These are phyloP conservation scores for Arthroderma sp. DNA, from an alignment of 2,329 filamentous ascomycete species.

Conservation along the genomic window DNA sequence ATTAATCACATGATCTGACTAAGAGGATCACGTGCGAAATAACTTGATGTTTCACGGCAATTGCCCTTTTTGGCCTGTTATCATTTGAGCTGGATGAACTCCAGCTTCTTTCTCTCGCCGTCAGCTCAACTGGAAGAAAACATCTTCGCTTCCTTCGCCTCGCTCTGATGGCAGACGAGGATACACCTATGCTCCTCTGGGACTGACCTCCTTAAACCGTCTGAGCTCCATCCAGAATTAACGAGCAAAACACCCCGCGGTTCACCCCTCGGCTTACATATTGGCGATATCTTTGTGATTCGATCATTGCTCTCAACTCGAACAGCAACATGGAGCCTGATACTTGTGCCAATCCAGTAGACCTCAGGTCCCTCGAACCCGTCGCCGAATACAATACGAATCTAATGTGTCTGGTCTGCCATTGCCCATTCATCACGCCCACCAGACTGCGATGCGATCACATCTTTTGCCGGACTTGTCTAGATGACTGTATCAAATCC, in stretches of 20 bases:
- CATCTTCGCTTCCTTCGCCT: background rate
- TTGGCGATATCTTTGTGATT: background rate
- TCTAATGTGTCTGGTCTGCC: conserved; percentile 53
- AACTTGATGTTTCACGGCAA: no score
- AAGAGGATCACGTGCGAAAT: background rate
- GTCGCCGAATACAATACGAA: conserved; percentile 46
- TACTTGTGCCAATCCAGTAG: conserved; percentile 25
- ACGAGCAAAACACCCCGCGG: background rate
- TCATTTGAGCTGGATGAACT: no score
- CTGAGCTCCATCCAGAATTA: background rate
- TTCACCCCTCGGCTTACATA: background rate
- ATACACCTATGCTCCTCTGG: background rate
- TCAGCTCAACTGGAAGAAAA: background rate
- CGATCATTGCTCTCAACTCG: background rate
- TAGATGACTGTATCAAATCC: conserved; percentile 38
- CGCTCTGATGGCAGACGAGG: conserved; percentile 1
- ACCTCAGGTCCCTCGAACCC: conserved; percentile 48
- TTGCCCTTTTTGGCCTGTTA: no score
- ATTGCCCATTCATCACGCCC: conserved; percentile 49
- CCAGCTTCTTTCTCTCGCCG: background rate
- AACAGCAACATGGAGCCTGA: background rate
- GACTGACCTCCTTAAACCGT: background rate
- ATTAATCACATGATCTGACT: background rate
- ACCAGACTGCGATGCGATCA: conserved; percentile 50
- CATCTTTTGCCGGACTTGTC: conserved; percentile 50